phyloP scores from a whole-genome alignment of 805 yeast species.

The Kodamaea kaohsiungensis region DNA sequence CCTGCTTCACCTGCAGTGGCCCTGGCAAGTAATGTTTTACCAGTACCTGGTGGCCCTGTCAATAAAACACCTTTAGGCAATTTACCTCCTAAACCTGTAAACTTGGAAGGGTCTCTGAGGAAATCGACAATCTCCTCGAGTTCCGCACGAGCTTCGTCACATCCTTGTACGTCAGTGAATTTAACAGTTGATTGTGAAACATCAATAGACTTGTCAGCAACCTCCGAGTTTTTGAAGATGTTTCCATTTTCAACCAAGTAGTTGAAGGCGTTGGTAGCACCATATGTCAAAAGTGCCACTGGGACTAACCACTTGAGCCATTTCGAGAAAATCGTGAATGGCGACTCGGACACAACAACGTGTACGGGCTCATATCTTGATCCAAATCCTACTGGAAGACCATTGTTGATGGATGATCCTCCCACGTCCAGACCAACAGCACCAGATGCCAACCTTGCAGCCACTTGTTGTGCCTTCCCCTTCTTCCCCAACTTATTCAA shows the following conservation, averaged over 20 bases:
- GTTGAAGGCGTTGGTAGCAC: constrained; percentile 74
- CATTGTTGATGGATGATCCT: constrained; percentile 1
- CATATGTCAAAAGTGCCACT: constrained; percentile 76
- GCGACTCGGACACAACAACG: constrained; percentile 88
- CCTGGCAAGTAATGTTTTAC: constrained; percentile 93
- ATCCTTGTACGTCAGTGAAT: constrained; percentile 94
- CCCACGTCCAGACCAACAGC: constrained; percentile 11
- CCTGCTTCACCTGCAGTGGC: constrained; percentile 99
- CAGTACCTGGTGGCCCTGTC: constrained; percentile 99
- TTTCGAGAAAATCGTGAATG: constrained; percentile 72
- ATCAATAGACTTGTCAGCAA: constrained; percentile 77
- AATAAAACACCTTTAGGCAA: constrained; percentile 94
- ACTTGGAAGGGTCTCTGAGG: constrained; percentile 91
- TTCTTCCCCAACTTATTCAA: constrained; percentile 73
- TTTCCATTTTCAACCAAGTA: constrained; percentile 82
- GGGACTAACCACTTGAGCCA: constrained; percentile 91
- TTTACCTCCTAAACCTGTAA: constrained; percentile 96
- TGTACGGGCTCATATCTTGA: constrained; percentile 83
- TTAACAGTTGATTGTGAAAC: constrained; percentile 82
- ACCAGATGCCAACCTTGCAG: constrained; percentile 37
- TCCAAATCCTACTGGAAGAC: constrained; percentile 48
- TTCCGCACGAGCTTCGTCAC: constrained; percentile 97
- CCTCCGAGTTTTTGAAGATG: constrained; percentile 71
- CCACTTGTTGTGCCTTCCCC: constrained; percentile 73
- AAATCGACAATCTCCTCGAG: constrained; percentile 98